Evolutionary conservation across 495 filamentous ascomycete species (phyloP), one percentile per base, ranked within the genome.

Genomic region (Apiosordaria backusii): DNA sequence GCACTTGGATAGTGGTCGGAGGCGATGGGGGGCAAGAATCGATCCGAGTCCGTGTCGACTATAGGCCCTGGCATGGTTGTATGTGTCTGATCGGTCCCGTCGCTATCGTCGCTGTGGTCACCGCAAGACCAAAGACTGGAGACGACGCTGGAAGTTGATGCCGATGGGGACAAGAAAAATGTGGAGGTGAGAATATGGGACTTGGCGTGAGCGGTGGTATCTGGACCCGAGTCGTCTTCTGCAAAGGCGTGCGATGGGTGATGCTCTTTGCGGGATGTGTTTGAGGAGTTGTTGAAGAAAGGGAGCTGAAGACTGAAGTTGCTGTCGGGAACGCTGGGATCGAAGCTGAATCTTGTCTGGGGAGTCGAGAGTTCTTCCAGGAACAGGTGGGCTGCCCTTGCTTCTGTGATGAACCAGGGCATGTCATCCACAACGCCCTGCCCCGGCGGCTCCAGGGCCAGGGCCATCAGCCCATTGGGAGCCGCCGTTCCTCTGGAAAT

Each of bases 141-240:
- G 18, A 29, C 66, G 62, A 68, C 54, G 64, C 71, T 75, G 15
- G 68, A 71, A 5, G 71, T 72, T 24, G 74, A 72, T 26, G 70
- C 59, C 67, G 75, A 67, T 9, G 72, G 71, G 23, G 75, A 72
- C 18, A 70, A 40, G 67, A 69, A 76, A 29, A 76, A 76, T 29
- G 71, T 73, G 65, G 64, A 58, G 62, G 61, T 63, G 25, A 66
- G 68, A 15, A 60, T 54, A 35, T 50, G 61, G 60, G 35, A 40
- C 53, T 69, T 57, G 67, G 67, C 26, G 52, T 58, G 52, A 6
- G 52, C 4, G 19, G 68, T 50, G 50, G 7, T 45, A 29, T 26
- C 0, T 18, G 18, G 19, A 23, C 26, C 45, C 58, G 57, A 9
- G 3, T 35, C 23, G 57, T 61, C 16, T 45, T 7, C 35, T 45